Conservation (phyloP, 768 basidiomycete genomes). For the Russula ochroleuca region DNA sequence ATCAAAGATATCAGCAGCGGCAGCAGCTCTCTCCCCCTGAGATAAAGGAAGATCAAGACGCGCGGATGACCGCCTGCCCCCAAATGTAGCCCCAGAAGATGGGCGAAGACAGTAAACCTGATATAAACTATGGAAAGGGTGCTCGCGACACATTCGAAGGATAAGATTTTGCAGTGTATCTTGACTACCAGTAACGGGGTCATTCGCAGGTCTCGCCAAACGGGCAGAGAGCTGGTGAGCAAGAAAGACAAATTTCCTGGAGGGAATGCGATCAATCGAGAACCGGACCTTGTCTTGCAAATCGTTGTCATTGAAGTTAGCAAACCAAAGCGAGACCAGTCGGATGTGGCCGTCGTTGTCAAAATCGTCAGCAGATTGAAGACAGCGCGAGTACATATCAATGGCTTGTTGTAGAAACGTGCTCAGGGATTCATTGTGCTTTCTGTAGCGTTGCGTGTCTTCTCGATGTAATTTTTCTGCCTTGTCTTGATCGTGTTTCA, state of each 20-base stretch:
- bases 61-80: conserved; percentile 44
- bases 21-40: conserved; percentile 56
- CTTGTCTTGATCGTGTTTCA: conserved; percentile 39
- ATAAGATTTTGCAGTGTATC: conserved; percentile 59
- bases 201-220: conserved; percentile 46
- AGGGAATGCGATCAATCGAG: conserved; percentile 62
- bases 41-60: conserved; percentile 43
- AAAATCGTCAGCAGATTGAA: conserved; percentile 62
- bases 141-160: conserved; percentile 75
- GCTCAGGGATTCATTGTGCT: conserved; percentile 44
- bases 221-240: conserved; percentile 94
- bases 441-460: conserved; percentile 46
- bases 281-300: conserved; percentile 42
- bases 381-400: conserved; percentile 78
- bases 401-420: conserved; percentile 71
- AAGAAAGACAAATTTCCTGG: conserved; percentile 85
- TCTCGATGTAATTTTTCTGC: conserved; percentile 50
- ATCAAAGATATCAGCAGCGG: conserved; percentile 60
- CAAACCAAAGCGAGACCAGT: conserved; percentile 88
- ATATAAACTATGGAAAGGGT: conserved; percentile 92
- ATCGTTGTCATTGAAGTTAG: conserved; percentile 63
- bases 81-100: conserved; percentile 27
- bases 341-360: conserved; percentile 78
- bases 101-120: conserved; percentile 75
- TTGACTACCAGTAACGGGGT: conserved; percentile 43